A percentile compares a stretch with the other conserved stretches of the same genome.
Evolutionary conservation across 2,329 filamentous ascomycete genomes (phyloP).

Genomic region (Colletotrichum acutatum): DNA sequence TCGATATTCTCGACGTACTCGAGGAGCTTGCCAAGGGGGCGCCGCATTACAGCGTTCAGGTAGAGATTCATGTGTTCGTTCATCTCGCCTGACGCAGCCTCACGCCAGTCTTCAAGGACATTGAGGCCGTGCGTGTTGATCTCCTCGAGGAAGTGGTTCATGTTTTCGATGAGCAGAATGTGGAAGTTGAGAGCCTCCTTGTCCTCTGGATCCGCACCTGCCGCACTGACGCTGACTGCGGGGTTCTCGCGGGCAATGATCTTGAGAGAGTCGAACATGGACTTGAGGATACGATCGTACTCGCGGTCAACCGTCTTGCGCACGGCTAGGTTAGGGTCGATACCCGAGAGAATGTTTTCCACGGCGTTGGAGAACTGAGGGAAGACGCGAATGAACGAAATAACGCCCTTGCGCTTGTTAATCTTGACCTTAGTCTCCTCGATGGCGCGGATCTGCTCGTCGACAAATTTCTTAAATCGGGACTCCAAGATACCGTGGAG

Average conservation of each 20-base stretch:
- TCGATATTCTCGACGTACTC: slow-evolving; percentile 94
- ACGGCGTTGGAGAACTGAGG: slow-evolving; percentile 85
- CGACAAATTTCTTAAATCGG: slow-evolving; percentile 88
- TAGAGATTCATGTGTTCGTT: slow-evolving; percentile 90
- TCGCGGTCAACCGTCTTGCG: slow-evolving; percentile 85
- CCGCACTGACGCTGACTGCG: slow-evolving; percentile 54
- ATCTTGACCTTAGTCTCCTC: slow-evolving; percentile 99
- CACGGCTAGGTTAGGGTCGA: slow-evolving; percentile 69
- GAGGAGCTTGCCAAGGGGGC: slow-evolving; percentile 88
- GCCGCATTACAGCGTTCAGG: slow-evolving; percentile 85
- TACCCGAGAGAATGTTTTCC: slow-evolving; percentile 80
- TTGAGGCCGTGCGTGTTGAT: slow-evolving; percentile 80
- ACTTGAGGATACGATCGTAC: slow-evolving; percentile 88
- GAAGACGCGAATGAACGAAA: slow-evolving; percentile 94
- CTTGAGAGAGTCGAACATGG: slow-evolving; percentile 97
- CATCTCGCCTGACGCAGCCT: slow-evolving; percentile 81
- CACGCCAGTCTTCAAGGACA: slow-evolving; percentile 85
- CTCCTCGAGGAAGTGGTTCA: slow-evolving; percentile 97
- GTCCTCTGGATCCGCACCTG: slow-evolving; percentile 76
- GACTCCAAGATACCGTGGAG: slow-evolving; percentile 79
- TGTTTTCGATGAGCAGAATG: slow-evolving; percentile 97
- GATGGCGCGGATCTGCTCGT: slow-evolving; percentile 94
- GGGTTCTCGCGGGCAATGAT: slow-evolving; percentile 85
- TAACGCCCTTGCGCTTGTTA: slow-evolving; percentile 97
- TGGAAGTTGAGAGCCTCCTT: slow-evolving; percentile 98